These are phyloP conservation scores for Candolleomyces eurysporus DNA, from an alignment of 768 basidiomycete species.

Conservation along the genomic window DNA sequence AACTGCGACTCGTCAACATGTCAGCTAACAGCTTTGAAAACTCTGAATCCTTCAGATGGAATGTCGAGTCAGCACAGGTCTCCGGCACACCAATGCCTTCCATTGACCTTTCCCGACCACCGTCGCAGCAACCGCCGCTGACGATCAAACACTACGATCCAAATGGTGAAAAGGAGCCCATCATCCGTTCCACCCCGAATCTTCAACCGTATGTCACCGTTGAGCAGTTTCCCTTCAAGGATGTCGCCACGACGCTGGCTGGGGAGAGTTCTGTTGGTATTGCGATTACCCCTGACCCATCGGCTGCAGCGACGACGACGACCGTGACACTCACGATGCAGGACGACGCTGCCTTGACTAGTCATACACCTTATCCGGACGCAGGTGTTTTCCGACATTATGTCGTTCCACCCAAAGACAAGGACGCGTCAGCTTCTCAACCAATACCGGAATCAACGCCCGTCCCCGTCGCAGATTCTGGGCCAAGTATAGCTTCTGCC, in stretches of 20 bases:
- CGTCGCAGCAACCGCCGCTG: background rate
- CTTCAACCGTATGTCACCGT: conserved; percentile 14
- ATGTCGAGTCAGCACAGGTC: background rate
- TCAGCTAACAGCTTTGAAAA: background rate
- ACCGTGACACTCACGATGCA: background rate
- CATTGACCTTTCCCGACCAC: background rate
- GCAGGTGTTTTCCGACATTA: background rate
- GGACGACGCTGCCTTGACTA: background rate
- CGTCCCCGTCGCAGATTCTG: background rate
- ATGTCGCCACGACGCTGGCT: conserved; percentile 2
- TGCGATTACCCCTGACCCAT: too few relatives aligned
- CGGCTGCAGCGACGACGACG: background rate
- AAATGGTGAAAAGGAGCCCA: conserved; percentile 6
- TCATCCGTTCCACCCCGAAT: conserved; percentile 13
- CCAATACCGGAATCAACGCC: background rate
- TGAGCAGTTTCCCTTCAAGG: conserved; percentile 6
- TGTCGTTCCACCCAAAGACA: background rate
- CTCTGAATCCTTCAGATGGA: background rate
- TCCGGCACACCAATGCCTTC: background rate
- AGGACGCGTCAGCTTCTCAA: background rate
- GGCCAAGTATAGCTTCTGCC: background rate
- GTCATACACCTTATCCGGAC: background rate
- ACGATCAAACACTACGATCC: conserved; percentile 16
- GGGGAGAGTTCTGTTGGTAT: too few relatives aligned
- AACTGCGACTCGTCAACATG: conserved; percentile 5